Conservation (phyloP, 805 yeast genomes). For the Torulaspora microellipsoides region DNA sequence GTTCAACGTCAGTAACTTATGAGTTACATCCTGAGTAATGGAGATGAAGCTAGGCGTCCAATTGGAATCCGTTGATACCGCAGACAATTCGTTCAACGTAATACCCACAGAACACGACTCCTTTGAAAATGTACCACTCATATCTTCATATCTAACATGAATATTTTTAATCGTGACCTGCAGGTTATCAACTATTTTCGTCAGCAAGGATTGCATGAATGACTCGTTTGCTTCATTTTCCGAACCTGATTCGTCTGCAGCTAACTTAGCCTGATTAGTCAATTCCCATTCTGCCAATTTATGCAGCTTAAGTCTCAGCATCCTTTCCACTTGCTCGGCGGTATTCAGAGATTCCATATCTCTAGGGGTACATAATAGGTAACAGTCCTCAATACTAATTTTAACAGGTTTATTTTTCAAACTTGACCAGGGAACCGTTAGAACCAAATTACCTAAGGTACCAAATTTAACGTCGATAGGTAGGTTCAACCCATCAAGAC, state of each 20-base stretch:
- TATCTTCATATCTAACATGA: conserved; percentile 89
- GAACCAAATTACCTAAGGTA: conserved; percentile 78
- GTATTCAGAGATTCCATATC: conserved; percentile 49
- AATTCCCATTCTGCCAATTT: conserved; percentile 62
- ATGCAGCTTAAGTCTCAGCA: conserved; percentile 61
- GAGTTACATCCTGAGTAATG: conserved; percentile 58
- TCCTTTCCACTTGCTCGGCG: conserved; percentile 53
- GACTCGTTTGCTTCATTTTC: conserved; percentile 59
- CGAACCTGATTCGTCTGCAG: conserved; percentile 34
- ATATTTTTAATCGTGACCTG: conserved; percentile 89
- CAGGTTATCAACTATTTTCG: conserved; percentile 88
- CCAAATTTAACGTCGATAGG: conserved; percentile 90
- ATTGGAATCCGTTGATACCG: conserved; percentile 77
- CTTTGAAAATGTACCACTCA: conserved; percentile 58
- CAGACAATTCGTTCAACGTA: conserved; percentile 80
- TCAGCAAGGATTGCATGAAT: conserved; percentile 79
- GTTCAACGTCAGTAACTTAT: conserved; percentile 71
- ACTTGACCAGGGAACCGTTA: conserved; percentile 97
- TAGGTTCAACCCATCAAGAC: conserved; percentile 76
- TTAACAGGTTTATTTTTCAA: conserved; percentile 89
- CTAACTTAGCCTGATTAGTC: conserved; percentile 42
- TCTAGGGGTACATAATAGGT: conserved; percentile 74
- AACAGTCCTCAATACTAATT: conserved; percentile 80
- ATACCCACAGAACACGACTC: conserved; percentile 78
- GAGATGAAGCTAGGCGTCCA: conserved; percentile 88